Conservation (phyloP, 176 grass and related monocot genomes). For the Aegilops sharonensis region DNA sequence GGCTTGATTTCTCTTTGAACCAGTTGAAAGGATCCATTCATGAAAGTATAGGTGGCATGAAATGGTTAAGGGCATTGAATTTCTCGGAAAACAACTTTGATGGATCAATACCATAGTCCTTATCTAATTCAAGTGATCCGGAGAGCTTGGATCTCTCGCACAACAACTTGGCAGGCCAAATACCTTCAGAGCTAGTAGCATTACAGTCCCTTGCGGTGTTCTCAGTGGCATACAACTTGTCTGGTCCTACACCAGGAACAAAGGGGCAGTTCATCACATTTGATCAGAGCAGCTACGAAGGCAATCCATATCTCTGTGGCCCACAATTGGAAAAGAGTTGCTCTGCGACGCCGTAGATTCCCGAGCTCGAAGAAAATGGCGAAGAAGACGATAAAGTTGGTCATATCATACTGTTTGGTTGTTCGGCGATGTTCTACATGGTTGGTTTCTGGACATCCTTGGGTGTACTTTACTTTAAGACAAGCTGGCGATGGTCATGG, state of each 20-base stretch:
- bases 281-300: slow-evolving; percentile 28
- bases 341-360: not conserved
- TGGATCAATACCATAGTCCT: slow-evolving; percentile 13
- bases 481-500: slow-evolving; percentile 1
- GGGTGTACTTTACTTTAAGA: slow-evolving; percentile 36
- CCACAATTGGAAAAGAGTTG: slow-evolving; percentile 24
- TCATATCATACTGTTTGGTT: slow-evolving; percentile 17
- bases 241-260: slow-evolving; percentile 28
- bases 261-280: slow-evolving; percentile 42
- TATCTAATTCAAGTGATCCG: not conserved
- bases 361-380: too few relatives aligned
- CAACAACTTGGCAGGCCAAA: slow-evolving; percentile 20
- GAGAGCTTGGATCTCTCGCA: slow-evolving; percentile 33
- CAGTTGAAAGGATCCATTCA: slow-evolving; percentile 30
- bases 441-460: slow-evolving; percentile 27
- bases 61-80: slow-evolving; percentile 26
- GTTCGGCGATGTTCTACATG: slow-evolving; percentile 20
- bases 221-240: slow-evolving; percentile 37
- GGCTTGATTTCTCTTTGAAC: slow-evolving; percentile 25
- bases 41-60: slow-evolving; percentile 25
- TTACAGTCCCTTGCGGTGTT: slow-evolving; percentile 12
- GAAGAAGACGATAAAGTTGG: not conserved
- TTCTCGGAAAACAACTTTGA: slow-evolving; percentile 26
- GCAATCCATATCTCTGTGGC: slow-evolving; percentile 27
- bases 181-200: slow-evolving; percentile 22